These are phyloP conservation scores for Lentithecium fluviatile DNA, from an alignment of 495 filamentous ascomycete species.

Conservation along the genomic window DNA sequence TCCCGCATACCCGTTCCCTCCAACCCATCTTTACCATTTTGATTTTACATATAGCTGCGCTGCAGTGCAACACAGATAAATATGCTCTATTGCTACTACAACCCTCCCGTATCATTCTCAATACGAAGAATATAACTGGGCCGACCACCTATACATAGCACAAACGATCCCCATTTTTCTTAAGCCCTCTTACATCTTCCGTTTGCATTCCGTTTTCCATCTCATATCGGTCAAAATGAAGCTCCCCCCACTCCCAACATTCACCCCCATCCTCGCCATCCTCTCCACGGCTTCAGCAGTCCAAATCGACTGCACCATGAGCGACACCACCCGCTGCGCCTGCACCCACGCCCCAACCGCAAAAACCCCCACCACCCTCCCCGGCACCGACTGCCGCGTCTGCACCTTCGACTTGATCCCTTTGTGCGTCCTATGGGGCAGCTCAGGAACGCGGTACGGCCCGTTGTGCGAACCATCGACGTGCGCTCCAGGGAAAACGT, in stretches of 20 bases:
- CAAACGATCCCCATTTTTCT: too few species aligned
- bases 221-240: too few species aligned
- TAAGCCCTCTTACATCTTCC: too few species aligned
- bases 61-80: too few species aligned
- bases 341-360: slow-evolving; percentile 4
- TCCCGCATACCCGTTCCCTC: too few species aligned
- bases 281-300: neutral
- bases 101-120: too few species aligned
- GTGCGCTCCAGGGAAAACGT: neutral
- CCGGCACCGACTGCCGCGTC: slow-evolving; percentile 19
- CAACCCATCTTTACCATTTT: too few species aligned
- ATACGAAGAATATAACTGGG: too few species aligned
- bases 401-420: slow-evolving; percentile 10
- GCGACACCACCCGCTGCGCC: slow-evolving; percentile 22
- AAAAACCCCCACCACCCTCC: neutral
- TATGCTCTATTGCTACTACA: too few species aligned
- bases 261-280: slow-evolving; percentile 1
- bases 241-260: neutral
- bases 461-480: slow-evolving; percentile 9
- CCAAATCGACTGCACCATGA: slow-evolving; percentile 21
- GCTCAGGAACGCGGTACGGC: slow-evolving; percentile 7
- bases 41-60: too few species aligned
- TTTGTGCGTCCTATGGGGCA: slow-evolving; percentile 19
- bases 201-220: too few species aligned
- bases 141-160: too few species aligned